Base-by-base conservation (phyloP, 1,139 yeast genomes). In the Meyerozyma guilliermondii region DNA sequence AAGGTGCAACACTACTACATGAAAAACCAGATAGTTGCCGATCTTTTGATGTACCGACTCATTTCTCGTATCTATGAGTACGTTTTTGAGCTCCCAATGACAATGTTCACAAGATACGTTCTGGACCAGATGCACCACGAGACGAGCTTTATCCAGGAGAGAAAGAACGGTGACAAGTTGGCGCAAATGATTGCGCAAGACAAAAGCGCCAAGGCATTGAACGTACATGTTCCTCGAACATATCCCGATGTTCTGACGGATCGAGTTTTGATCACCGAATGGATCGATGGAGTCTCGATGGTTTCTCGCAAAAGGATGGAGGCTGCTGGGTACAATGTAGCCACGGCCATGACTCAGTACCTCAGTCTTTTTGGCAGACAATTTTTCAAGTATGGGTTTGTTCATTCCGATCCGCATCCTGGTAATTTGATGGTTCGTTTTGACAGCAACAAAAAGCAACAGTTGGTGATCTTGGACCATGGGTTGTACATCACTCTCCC, bases 371-470 rank as follows among this genome's bases (percentile, higher is more conserved):
- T 82, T 50, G 81, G 87, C 7, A 75, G 77, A 45, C 91, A 83
- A 64, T 81, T 84, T 26, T 86, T 84, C 58, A 68, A 74, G 35
- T 85, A 87, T 77, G 94, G 94, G 7, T 71, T 79, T 46, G 81
- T 86, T 13, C 94, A 86, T 58, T 80, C 89, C 41, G 95, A 86
- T 57, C 87, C 92, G 6, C 95, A 86, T 55, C 94, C 94, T 1
- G 95, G 95, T 4, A 86, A 86, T 55, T 61, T 86, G 47, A 58
- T 85, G 45, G 77, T 81, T 3, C 63, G 88, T 35, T 55, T 65
- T 24, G 60, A 64, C 23, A 45, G 53, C 1, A 52, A 59, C 1
- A 69, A 71, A 8, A 62, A 66, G 38, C 85, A 81, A 54, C 80
- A 84, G 54, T 63, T 85, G 43, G 88, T 86, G 27, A 65, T 86